Evolutionary conservation across 2,329 filamentous ascomycete species (phyloP).

Genomic region (Hypocrella siamensis): DNA sequence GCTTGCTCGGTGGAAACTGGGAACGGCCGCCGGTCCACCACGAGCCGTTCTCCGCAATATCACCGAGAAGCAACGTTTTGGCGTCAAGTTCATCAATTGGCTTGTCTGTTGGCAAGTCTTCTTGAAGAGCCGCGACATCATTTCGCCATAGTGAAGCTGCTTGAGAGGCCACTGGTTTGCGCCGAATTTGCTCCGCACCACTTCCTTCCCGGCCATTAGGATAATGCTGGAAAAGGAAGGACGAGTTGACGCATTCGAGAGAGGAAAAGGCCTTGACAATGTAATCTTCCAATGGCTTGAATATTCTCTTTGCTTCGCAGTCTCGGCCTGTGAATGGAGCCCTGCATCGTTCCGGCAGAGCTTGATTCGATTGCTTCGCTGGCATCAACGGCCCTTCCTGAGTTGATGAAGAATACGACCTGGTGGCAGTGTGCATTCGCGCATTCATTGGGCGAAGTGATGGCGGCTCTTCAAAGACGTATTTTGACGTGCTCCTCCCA

Average conservation of each 20-base stretch:
- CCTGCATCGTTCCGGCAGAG: conserved; percentile 6
- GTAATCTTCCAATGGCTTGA: conserved; percentile 65
- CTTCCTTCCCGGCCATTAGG: conserved; percentile 8
- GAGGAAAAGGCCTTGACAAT: conserved; percentile 53
- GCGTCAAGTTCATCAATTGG: conserved; percentile 44
- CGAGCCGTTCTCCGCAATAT: conserved; percentile 65
- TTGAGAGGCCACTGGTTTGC: conserved; percentile 10
- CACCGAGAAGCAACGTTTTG: conserved; percentile 57
- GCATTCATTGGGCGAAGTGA: conserved; percentile 18
- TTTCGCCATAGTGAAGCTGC: conserved; percentile 3
- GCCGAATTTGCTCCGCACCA: conserved; percentile 11
- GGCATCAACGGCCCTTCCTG: conserved; percentile 19
- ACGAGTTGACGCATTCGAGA: conserved; percentile 58
- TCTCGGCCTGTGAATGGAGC: conserved; percentile 7
- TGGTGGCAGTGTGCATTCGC: conserved; percentile 8
- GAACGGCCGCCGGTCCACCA: conserved; percentile 56
- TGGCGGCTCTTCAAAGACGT: conserved; percentile 22
- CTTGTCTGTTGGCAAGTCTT: conserved; percentile 7
- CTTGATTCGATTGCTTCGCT: conserved; percentile 5
- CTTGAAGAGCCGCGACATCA: conserved; percentile 2
- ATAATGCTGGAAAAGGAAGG: conserved; percentile 46
- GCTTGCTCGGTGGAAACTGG: conserved; percentile 1
- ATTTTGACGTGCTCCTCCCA: conserved; percentile 5
- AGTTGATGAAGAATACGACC: conserved; percentile 30
- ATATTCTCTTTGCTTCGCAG: conserved; percentile 42